These are phyloP conservation scores for Aspergillus sp. DNA, from an alignment of 2,329 filamentous ascomycete genomes.

Conservation along the genomic window DNA sequence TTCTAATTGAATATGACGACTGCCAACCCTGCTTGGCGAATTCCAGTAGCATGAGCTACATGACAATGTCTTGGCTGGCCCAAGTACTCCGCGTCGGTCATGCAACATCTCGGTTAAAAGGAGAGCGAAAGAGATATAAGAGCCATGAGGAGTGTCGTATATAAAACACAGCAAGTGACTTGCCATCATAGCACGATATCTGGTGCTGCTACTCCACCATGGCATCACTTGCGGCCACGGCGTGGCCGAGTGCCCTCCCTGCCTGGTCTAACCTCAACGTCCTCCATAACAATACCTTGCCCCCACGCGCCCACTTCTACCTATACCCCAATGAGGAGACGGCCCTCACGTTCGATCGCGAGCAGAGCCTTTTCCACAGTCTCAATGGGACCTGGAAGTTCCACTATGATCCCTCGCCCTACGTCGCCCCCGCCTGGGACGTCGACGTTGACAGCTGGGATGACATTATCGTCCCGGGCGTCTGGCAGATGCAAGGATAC, in stretches of 20 bases:
- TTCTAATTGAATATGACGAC: too few relatives aligned
- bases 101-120: too few relatives aligned
- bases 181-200: too few relatives aligned
- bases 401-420: conserved; percentile 8
- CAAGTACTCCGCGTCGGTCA: too few relatives aligned
- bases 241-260: background rate
- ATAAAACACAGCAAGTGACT: too few relatives aligned
- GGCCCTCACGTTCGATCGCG: background rate
- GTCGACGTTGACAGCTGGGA: conserved; percentile 5
- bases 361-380: conserved; percentile 2
- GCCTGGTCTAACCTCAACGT: conserved; percentile 2
- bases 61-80: too few relatives aligned
- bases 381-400: conserved; percentile 23
- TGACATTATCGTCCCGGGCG: conserved; percentile 61
- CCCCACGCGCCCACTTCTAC: conserved; percentile 7
- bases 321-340: background rate
- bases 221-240: background rate
- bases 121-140: too few relatives aligned
- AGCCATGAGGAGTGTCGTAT: too few relatives aligned
- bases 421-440: conserved; percentile 15
- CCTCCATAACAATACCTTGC: conserved; percentile 7
- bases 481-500: conserved; percentile 70
- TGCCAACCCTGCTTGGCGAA: too few relatives aligned
- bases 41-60: too few relatives aligned
- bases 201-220: background rate